Base-by-base conservation (phyloP, 2,329 filamentous ascomycete species). In the Xylaria polymorpha region DNA sequence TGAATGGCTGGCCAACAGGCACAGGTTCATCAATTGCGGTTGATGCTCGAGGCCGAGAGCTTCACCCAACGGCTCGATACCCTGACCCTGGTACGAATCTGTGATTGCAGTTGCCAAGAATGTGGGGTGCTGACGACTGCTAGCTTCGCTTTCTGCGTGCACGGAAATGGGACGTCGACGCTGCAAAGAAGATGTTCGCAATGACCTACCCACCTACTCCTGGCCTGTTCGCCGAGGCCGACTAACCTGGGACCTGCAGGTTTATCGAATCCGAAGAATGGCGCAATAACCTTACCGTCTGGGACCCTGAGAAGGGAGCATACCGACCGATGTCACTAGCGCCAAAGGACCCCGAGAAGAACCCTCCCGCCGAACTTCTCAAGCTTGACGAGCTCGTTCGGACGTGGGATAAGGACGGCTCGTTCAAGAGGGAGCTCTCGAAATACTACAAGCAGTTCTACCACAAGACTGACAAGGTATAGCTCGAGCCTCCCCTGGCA, bases 371-470 rank as follows among this genome's bases (percentile, higher is more conserved):
- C 37, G 59, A 70, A 58, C 74, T 71, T 7, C 67, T 77, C 51
- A 87, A 88, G 65, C 90, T 93, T 29, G 90, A 94, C 79, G 84
- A 92, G 64, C 84, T 93, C 50, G 86, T 91, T 63, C 84, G 84
- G 72, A 89, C 84, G 72, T 94, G 93, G 81, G 87, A 92, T 61
- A 93, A 93, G 83, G 77, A 78, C 48, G 74, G 74, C 3, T 84
- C 83, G 70, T 92, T 94, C 85, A 92, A 92, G 82, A 80, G 88
- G 64, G 81, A 95, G 79, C 88, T 99, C 68, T 93, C 93, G 82
- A 85, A 95, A 83, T 97, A 92, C 86, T 99, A 99, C 84, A 94
- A 94, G 57, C 96, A 99, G 84, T 99, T 96, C 86, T 99, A 99
- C 85, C 96, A 99, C 88, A 98, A 98, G 86, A 95, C 90, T 14